phyloP scores from a whole-genome alignment of 306 rosid species.

The Cicer chorassanicum region DNA sequence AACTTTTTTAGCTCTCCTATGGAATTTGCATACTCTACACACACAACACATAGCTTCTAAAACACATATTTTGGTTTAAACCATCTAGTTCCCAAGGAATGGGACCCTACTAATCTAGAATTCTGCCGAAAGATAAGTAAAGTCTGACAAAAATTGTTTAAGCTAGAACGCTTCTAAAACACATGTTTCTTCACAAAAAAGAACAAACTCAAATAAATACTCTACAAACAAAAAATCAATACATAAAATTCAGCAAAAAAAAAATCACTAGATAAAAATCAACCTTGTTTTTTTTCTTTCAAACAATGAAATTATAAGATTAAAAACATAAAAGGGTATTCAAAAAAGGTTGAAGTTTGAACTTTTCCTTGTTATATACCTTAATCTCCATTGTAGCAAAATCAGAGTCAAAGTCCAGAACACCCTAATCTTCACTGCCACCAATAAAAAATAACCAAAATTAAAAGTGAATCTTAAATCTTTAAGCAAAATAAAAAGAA shows the following conservation, averaged over 20 bases:
- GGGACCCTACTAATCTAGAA: too few relatives aligned
- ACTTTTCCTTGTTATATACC: slow-evolving; percentile 46
- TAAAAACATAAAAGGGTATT: slow-evolving; percentile 26
- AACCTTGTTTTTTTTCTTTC: background rate
- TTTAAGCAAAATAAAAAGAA: background rate
- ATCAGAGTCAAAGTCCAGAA: slow-evolving; percentile 44
- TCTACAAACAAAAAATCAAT: background rate
- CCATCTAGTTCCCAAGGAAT: too few relatives aligned
- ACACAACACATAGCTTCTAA: background rate
- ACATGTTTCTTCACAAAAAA: background rate
- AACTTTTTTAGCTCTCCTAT: background rate
- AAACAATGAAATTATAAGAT: slow-evolving; percentile 1
- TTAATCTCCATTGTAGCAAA: slow-evolving; percentile 54
- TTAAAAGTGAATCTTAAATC: background rate
- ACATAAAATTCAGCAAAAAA: background rate
- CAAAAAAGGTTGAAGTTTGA: slow-evolving; percentile 28
- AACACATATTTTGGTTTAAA: too few relatives aligned
- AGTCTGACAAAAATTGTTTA: too few relatives aligned
- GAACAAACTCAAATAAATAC: background rate
- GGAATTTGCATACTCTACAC: slow-evolving; percentile 1
- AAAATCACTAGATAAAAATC: background rate
- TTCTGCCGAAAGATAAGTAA: too few relatives aligned
- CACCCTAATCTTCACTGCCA: slow-evolving; percentile 48
- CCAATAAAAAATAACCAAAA: slow-evolving; percentile 46
- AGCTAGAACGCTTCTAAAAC: background rate